Base-by-base conservation (phyloP, 805 yeast species). In the Pichia nakasei region DNA sequence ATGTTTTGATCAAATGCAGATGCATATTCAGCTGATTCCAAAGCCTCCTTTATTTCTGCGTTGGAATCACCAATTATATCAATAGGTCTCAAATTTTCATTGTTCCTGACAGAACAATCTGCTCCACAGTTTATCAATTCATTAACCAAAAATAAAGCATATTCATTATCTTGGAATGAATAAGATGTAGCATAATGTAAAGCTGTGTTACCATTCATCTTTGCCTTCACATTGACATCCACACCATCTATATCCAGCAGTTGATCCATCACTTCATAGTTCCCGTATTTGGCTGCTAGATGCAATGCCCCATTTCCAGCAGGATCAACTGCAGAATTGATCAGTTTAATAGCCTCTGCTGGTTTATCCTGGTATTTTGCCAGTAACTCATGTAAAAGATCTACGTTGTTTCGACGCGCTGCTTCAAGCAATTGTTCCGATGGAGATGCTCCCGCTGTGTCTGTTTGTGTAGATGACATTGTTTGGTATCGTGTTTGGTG, bases 121-220 rank as follows among this genome's bases (percentile, higher is more conserved):
- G 93, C 81, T 3, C 98, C 97, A 24, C 94, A 95, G 55, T 89
- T 96, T 35, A 93, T 67, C 49, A 93, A 72, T 59, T 82, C 83
- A 55, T 85, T 95, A 12, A 81, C 77, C 29, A 88, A 69, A 52
- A 80, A 85, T 21, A 71, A 66, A 1, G 95, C 96, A 61, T 83
- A 88, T 47, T 85, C 96, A 0, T 93, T 85, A 57, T 91, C 96
- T 22, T 78, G 80, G 38, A 69, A 68, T 13, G 89, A 72, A 60
- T 84, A 91, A 48, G 74, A 75, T 12, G 82, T 95, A 5, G 96
- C 94, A 48, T 75, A 66, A 63, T 91, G 97, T 50, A 93, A 72
- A 13, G 98, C 97, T 1, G 97, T 86, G 51, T 85, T 89, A 33
- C 88, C 89, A 42, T 82, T 82, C 24, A 73, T 46, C 32, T 78